phyloP scores from a whole-genome alignment of 228 moss, liverwort and hornwort genomes.

The Sphagnum fallax region DNA sequence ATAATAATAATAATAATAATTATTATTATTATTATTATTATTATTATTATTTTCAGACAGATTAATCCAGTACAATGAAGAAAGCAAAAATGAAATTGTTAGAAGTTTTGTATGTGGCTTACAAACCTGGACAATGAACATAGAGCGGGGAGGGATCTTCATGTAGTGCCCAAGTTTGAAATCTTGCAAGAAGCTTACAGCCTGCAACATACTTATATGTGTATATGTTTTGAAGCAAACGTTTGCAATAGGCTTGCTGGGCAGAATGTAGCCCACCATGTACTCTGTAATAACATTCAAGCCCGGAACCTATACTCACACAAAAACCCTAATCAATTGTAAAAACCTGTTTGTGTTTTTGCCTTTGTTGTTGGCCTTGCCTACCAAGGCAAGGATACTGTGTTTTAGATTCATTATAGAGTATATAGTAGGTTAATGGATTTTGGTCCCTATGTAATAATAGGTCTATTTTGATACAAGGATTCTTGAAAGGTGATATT shows the following conservation, averaged over 20 bases:
- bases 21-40: no score
- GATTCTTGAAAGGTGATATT: no score
- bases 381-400: no score
- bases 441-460: no score
- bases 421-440: no score
- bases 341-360: no score
- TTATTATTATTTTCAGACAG: background rate
- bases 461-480: no score
- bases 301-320: conserved; percentile 4
- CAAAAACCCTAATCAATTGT: no score
- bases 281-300: conserved; percentile 13
- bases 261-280: conserved; percentile 5
- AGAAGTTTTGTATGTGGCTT: no score
- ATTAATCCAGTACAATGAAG: background rate
- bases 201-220: conserved; percentile 12
- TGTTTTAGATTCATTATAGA: no score
- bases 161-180: conserved; percentile 12
- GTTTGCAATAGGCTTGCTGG: conserved; percentile 8
- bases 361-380: no score
- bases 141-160: conserved; percentile 16
- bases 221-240: conserved; percentile 9
- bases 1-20: no score
- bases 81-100: background rate
- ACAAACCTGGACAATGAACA: conserved; percentile 10
- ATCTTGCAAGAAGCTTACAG: conserved; percentile 6